Conservation (phyloP, 345 rosid species). For the Streptanthus diversifolius region DNA sequence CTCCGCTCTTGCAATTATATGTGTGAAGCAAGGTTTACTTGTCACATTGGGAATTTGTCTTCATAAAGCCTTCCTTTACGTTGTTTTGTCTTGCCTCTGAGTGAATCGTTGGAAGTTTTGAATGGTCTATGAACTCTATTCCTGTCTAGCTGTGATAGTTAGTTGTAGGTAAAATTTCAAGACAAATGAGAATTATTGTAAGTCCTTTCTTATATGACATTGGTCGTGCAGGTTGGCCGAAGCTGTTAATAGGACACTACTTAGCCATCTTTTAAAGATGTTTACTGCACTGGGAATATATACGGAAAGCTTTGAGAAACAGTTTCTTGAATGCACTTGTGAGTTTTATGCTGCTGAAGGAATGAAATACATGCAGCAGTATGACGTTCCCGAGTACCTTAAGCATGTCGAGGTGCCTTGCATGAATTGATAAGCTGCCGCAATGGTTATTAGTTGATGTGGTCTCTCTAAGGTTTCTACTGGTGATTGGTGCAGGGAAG, state of each 20-base stretch:
- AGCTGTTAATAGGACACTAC: constrained; percentile 83
- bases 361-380: constrained; percentile 94
- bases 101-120: background rate
- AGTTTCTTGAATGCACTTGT: constrained; percentile 86
- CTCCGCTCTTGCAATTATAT: background rate
- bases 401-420: constrained; percentile 91
- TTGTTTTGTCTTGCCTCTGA: background rate
- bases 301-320: constrained; percentile 88
- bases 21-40: background rate
- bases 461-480: constrained; percentile 8
- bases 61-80: background rate
- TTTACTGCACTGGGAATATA: constrained; percentile 94
- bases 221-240: constrained; percentile 69
- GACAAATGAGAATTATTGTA: background rate
- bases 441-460: background rate
- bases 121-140: constrained; percentile 5
- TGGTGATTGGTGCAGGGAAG: constrained; percentile 56
- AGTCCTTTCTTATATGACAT: constrained; percentile 16
- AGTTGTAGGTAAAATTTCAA: background rate
- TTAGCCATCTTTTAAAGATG: constrained; percentile 97
- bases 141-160: background rate
- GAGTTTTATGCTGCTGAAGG: constrained; percentile 98
- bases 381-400: constrained; percentile 95
- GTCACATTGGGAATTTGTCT: background rate
- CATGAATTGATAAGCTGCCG: constrained; percentile 6